Evolutionary conservation across 1,284 basidiomycete species (phyloP).

Genomic region (Apiotrichum siamense): DNA sequence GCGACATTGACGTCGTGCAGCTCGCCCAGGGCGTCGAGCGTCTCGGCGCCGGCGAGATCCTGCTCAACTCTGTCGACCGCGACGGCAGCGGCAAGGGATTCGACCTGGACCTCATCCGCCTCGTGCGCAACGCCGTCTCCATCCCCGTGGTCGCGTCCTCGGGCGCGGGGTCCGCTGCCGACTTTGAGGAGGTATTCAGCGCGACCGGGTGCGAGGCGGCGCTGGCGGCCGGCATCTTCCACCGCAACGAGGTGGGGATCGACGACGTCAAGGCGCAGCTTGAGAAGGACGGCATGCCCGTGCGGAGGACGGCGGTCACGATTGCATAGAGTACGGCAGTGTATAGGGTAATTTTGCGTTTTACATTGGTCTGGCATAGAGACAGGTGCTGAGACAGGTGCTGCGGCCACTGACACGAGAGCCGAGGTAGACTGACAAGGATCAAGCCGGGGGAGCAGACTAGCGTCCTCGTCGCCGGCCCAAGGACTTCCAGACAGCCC

Average conservation of each 20-base stretch:
- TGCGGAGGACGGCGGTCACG: conserved; percentile 23
- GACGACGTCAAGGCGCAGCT: conserved; percentile 63
- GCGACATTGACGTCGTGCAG: conserved; percentile 88
- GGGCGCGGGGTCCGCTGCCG: conserved; percentile 73
- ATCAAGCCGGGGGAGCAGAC: too few relatives aligned
- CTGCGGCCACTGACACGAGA: too few relatives aligned
- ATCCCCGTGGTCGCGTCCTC: conserved; percentile 95
- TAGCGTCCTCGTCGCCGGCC: too few relatives aligned
- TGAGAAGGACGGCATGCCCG: conserved; percentile 51
- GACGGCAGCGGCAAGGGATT: conserved; percentile 93
- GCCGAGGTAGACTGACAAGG: too few relatives aligned
- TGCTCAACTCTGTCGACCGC: conserved; percentile 94
- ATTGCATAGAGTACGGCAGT: not conserved
- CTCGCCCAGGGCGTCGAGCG: conserved; percentile 80
- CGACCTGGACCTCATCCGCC: conserved; percentile 73
- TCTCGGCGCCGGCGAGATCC: conserved; percentile 90
- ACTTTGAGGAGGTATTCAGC: conserved; percentile 82
- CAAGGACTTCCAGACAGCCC: too few relatives aligned
- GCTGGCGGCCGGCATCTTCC: conserved; percentile 96
- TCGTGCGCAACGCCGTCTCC: conserved; percentile 68
- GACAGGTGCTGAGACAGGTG: too few relatives aligned
- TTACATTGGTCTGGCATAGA: too few relatives aligned
- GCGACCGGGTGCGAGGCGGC: conserved; percentile 82
- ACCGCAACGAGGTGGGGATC: conserved; percentile 73
- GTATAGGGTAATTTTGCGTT: not conserved